Conservation (phyloP, 139 green algal species). For the Tetraselmis striata region DNA sequence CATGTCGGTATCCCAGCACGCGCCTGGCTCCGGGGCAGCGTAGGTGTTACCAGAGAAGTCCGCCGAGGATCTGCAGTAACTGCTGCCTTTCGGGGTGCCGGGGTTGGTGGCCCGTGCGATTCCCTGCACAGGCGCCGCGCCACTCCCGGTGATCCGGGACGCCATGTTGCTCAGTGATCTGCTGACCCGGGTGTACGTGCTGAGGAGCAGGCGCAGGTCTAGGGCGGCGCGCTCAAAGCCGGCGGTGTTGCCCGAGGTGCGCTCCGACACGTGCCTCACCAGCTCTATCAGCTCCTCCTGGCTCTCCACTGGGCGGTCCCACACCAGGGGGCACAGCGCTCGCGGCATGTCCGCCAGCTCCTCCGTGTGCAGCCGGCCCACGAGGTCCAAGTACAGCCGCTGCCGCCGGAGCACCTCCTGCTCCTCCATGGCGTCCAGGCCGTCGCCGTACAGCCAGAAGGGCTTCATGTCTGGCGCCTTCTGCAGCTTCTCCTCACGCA, state of each 20-base stretch:
- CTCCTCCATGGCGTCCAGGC: neutral
- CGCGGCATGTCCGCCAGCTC: neutral
- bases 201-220: neutral
- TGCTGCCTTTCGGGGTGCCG: too few species aligned
- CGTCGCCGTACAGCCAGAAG: neutral
- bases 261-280: neutral
- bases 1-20: too few species aligned
- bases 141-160: neutral
- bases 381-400: neutral
- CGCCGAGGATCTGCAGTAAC: too few species aligned
- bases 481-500: neutral
- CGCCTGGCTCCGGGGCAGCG: too few species aligned
- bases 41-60: too few species aligned
- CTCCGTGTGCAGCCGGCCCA: neutral
- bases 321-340: neutral
- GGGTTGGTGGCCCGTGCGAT: too few species aligned
- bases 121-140: too few species aligned
- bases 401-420: neutral
- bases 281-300: neutral
- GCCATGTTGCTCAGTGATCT: neutral
- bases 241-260: neutral
- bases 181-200: neutral
- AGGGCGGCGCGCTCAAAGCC: neutral
- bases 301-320: neutral
- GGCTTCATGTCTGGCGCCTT: neutral